Evolutionary conservation across 192 early-diverging fungal genomes (phyloP).

Genomic region (Glomus cerebriforme): DNA sequence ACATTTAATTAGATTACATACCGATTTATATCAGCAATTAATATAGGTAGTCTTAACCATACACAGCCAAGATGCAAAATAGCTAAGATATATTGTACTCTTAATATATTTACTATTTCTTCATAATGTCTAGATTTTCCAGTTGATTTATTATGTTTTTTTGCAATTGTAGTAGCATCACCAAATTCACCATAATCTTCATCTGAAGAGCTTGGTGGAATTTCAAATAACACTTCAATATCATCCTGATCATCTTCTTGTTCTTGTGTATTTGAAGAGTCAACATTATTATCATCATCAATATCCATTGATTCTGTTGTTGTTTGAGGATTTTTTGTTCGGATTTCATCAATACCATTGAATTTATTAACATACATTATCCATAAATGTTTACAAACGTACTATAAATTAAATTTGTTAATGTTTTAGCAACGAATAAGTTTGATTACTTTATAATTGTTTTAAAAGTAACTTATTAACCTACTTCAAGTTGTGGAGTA

Average conservation of each 20-base stretch:
- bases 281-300: neutral
- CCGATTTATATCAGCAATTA: conserved; percentile 15
- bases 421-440: neutral
- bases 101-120: neutral
- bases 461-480: neutral
- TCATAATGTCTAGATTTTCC: neutral
- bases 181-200: neutral
- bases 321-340: neutral
- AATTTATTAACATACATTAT: conserved; percentile 24
- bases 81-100: neutral
- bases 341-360: neutral
- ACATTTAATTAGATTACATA: neutral
- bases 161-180: neutral
- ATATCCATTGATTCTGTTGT: neutral
- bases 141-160: neutral
- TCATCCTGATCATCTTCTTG: conserved; percentile 18
- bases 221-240: neutral
- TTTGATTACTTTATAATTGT: too few relatives aligned
- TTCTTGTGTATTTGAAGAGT: neutral
- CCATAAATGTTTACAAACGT: conserved; percentile 26
- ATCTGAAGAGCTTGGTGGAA: neutral
- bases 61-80: conserved; percentile 20
- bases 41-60: conserved; percentile 24
- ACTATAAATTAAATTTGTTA: neutral
- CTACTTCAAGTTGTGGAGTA: conserved; percentile 20